phyloP scores from a whole-genome alignment of 1,284 basidiomycete species.

The Pascua guehoae region DNA sequence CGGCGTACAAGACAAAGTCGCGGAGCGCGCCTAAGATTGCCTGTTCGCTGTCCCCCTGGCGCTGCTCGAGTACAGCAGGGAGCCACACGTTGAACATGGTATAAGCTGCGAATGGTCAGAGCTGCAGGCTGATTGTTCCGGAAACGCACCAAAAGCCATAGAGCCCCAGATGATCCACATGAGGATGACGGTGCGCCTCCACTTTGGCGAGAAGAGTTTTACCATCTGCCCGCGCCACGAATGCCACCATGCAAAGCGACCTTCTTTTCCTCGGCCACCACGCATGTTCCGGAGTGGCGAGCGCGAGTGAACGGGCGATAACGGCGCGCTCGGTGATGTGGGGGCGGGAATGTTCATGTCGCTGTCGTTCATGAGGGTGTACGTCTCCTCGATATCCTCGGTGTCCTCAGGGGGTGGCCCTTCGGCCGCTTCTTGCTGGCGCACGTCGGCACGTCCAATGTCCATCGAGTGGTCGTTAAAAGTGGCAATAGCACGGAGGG shows the following conservation, averaged over 20 bases:
- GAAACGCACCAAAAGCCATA: conserved; percentile 68
- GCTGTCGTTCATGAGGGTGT: background rate
- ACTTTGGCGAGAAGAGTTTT: conserved; percentile 75
- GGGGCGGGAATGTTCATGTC: conserved; percentile 2
- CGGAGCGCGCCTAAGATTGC: conserved; percentile 65
- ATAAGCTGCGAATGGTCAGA: conserved; percentile 57
- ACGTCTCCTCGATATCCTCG: background rate
- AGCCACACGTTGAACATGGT: conserved; percentile 98
- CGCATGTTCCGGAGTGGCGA: background rate
- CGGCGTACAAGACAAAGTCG: conserved; percentile 64
- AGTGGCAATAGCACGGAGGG: conserved; percentile 72
- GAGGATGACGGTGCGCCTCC: conserved; percentile 75
- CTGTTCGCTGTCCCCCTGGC: conserved; percentile 49
- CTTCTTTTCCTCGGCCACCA: background rate
- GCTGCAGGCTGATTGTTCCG: background rate
- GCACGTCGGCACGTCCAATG: conserved; percentile 67
- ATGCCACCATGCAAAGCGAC: conserved; percentile 7
- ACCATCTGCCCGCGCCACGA: conserved; percentile 66
- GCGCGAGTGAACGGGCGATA: background rate
- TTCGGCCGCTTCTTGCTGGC: conserved; percentile 2
- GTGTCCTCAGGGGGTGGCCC: background rate
- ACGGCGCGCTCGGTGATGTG: conserved; percentile 7
- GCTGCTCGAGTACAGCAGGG: conserved; percentile 71
- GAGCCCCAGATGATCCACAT: conserved; percentile 80
- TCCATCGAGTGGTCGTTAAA: conserved; percentile 72